Evolutionary conservation across 495 filamentous ascomycete genomes (phyloP).

Genomic region (Rusavskia elegans): DNA sequence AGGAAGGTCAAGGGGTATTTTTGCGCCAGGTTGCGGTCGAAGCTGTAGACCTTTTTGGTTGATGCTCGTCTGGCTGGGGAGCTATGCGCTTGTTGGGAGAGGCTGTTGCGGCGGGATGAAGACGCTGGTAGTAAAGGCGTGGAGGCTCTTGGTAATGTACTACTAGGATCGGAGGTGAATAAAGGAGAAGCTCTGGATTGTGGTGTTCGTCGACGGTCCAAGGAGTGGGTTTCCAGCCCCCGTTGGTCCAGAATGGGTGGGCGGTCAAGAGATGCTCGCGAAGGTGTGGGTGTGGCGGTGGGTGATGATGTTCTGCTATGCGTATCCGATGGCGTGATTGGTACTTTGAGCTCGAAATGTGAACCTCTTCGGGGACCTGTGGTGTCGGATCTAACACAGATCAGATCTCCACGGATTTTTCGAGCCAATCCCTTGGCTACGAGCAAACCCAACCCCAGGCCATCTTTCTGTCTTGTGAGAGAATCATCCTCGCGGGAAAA

Average conservation of each 20-base stretch:
- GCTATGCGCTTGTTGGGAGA: background rate
- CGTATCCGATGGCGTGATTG: conserved; percentile 36
- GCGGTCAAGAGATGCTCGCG: conserved; percentile 3
- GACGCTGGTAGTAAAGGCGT: conserved; percentile 14
- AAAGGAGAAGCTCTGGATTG: conserved; percentile 13
- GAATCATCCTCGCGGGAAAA: conserved; percentile 61
- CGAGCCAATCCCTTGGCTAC: conserved; percentile 63
- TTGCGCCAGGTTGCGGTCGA: conserved; percentile 30
- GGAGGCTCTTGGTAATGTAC: conserved; percentile 21
- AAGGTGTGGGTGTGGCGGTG: conserved; percentile 12
- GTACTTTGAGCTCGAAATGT: conserved; percentile 62
- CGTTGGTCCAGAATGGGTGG: conserved; percentile 1
- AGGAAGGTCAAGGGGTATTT: conserved; percentile 53
- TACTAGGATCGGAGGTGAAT: background rate
- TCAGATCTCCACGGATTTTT: conserved; percentile 60
- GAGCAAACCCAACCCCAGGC: conserved; percentile 56
- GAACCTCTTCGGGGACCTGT: conserved; percentile 50
- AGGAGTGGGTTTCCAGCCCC: conserved; percentile 1
- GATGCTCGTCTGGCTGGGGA: conserved; percentile 3
- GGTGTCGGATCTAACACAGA: conserved; percentile 51
- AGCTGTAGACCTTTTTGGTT: conserved; percentile 6
- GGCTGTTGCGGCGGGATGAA: conserved; percentile 10
- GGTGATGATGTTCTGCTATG: conserved; percentile 26
- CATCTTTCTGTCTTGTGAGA: conserved; percentile 54
- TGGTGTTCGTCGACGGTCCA: conserved; percentile 8